phyloP scores from a whole-genome alignment of 495 filamentous ascomycete species.

The Cercophora samala region DNA sequence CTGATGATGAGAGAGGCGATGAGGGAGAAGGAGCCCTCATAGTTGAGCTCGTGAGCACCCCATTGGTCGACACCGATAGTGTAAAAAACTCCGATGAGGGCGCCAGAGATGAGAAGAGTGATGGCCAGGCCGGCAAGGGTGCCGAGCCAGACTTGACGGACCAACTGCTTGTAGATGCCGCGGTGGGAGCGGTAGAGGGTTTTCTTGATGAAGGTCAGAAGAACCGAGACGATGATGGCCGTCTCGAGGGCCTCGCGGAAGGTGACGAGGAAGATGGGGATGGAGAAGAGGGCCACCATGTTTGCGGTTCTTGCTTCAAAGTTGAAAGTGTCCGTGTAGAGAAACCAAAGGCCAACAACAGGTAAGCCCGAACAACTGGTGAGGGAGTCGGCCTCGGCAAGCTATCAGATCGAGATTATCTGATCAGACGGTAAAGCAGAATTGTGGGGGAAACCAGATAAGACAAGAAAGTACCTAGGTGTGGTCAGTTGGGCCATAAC shows the following conservation, averaged over 20 bases:
- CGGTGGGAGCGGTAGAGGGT: constrained; percentile 58
- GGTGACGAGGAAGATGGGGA: constrained; percentile 79
- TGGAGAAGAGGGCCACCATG: constrained; percentile 60
- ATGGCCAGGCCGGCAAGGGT: constrained; percentile 59
- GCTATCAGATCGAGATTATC: not conserved
- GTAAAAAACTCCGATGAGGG: constrained; percentile 80
- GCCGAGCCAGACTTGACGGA: constrained; percentile 75
- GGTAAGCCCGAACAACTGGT: not conserved
- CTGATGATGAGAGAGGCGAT: constrained; percentile 74
- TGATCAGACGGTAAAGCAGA: not conserved
- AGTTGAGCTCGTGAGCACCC: constrained; percentile 64
- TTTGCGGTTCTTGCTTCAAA: not conserved
- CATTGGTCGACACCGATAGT: constrained; percentile 63
- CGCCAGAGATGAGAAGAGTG: constrained; percentile 65
- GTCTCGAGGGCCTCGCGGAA: constrained; percentile 83
- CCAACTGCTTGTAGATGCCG: constrained; percentile 65
- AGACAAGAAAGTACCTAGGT: not conserved
- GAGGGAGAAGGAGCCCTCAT: constrained; percentile 73
- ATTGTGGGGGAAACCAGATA: not conserved
- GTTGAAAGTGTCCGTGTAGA: not conserved
- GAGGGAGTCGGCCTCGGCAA: not conserved
- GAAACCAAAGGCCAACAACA: not conserved
- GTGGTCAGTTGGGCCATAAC: not conserved
- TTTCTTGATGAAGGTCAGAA: constrained; percentile 79
- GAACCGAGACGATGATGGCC: constrained; percentile 74